phyloP scores from a whole-genome alignment of 495 filamentous ascomycete species.

The Penicillium pancosmium region DNA sequence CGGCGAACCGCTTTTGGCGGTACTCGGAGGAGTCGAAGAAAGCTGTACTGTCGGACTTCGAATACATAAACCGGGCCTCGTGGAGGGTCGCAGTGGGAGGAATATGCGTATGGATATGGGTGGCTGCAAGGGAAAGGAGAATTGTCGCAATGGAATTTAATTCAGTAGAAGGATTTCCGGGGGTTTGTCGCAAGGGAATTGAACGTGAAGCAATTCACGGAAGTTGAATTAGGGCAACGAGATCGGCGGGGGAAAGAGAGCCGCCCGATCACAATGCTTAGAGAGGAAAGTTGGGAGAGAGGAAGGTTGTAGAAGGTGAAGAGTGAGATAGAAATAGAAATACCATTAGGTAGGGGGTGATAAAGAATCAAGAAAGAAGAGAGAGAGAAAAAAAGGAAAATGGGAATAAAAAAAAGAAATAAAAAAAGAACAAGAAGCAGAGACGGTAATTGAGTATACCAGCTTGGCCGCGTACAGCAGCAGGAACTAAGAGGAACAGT shows the following conservation, averaged over 20 bases:
- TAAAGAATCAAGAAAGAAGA: slow-evolving; percentile 9
- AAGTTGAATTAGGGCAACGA: slow-evolving; percentile 12
- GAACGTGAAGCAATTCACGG: neutral
- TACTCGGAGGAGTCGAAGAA: slow-evolving; percentile 35
- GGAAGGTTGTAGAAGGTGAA: neutral
- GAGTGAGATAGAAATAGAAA: slow-evolving; percentile 5
- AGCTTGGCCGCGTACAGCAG: slow-evolving; percentile 1
- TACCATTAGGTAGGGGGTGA: neutral
- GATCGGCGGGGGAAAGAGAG: slow-evolving; percentile 8
- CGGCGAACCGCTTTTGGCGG: slow-evolving; percentile 41
- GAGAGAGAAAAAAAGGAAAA: slow-evolving; percentile 6
- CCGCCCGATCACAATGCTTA: slow-evolving; percentile 2
- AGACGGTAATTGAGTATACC: slow-evolving; percentile 18
- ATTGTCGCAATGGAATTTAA: slow-evolving; percentile 4
- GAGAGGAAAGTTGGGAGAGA: neutral
- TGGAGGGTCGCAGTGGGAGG: slow-evolving; percentile 18
- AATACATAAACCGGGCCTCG: slow-evolving; percentile 37
- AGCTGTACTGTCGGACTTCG: slow-evolving; percentile 28
- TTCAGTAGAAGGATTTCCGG: neutral
- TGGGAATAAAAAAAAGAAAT: slow-evolving; percentile 9
- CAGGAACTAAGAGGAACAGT: neutral
- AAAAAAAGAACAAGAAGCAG: slow-evolving; percentile 8
- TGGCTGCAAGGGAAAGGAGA: slow-evolving; percentile 4
- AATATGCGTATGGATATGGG: slow-evolving; percentile 1
- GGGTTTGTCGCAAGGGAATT: neutral